Evolutionary conservation across 1,284 basidiomycete genomes (phyloP).

Genomic region (Cutaneotrichosporon mucoides): DNA sequence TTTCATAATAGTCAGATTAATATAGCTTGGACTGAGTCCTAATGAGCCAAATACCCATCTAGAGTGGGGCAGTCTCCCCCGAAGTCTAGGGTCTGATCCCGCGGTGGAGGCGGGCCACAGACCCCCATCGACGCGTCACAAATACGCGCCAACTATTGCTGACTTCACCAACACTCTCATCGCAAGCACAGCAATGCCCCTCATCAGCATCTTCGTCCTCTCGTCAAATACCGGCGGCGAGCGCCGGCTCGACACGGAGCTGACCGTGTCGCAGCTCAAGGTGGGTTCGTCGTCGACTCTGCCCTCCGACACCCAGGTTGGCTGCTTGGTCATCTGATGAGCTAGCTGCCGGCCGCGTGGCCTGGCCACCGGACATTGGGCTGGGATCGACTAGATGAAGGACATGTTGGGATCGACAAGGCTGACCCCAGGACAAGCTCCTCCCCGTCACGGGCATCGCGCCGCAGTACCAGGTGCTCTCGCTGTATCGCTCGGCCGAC

Average conservation of each 20-base stretch:
- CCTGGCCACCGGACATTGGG: too few relatives aligned
- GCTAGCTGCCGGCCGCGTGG: background rate
- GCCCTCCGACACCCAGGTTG: background rate
- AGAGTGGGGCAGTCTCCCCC: too few relatives aligned
- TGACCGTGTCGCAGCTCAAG: slow-evolving; percentile 74
- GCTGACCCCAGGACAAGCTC: slow-evolving; percentile 63
- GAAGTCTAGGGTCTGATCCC: too few relatives aligned
- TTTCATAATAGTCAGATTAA: too few relatives aligned
- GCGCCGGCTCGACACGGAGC: slow-evolving; percentile 67
- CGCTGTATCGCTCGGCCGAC: slow-evolving; percentile 60
- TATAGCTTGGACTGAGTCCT: too few relatives aligned
- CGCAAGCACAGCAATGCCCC: slow-evolving; percentile 5
- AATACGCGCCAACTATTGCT: background rate
- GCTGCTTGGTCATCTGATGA: background rate
- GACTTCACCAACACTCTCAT: background rate
- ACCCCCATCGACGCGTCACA: background rate
- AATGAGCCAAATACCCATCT: too few relatives aligned
- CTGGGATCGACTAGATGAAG: too few relatives aligned
- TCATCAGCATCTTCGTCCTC: slow-evolving; percentile 66
- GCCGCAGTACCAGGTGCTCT: slow-evolving; percentile 63
- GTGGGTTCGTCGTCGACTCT: slow-evolving; percentile 46
- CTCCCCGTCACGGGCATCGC: slow-evolving; percentile 89
- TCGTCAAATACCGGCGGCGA: slow-evolving; percentile 85
- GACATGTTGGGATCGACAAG: too few relatives aligned
- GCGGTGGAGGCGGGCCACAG: background rate